Evolutionary conservation across 2,329 filamentous ascomycete genomes (phyloP).

Genomic region (Pseudogymnoascus sp.): DNA sequence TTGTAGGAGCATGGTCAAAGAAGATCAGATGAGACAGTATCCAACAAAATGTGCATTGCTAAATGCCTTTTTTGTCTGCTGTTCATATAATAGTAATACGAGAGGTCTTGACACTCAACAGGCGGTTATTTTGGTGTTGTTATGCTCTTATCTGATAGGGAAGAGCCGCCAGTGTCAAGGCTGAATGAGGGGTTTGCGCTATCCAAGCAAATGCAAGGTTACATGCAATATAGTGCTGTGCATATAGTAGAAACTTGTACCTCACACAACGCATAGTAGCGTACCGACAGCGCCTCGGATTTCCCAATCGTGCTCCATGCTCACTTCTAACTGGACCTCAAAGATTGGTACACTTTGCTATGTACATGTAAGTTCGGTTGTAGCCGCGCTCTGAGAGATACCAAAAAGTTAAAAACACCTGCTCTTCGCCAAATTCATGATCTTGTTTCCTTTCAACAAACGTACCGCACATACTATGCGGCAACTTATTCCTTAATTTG

Average conservation of each 20-base stretch:
- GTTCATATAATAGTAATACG: too few species aligned
- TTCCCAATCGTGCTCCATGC: conserved; percentile 4
- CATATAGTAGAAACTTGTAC: neutral
- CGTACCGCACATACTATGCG: neutral
- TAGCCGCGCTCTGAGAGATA: neutral
- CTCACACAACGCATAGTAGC: neutral
- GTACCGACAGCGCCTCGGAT: neutral
- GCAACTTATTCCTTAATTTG: neutral
- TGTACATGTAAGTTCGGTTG: neutral
- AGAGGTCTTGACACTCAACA: too few species aligned
- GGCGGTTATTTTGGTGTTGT: too few species aligned
- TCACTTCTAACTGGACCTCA: neutral
- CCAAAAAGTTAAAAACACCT: neutral
- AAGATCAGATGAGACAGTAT: conserved; percentile 23
- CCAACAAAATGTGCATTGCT: neutral
- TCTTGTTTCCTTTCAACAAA: neutral
- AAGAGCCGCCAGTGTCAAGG: too few species aligned
- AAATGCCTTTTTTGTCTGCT: neutral
- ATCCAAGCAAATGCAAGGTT: conserved; percentile 1
- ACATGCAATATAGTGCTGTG: neutral
- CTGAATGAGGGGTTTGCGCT: neutral
- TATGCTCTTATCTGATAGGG: too few species aligned
- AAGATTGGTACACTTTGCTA: neutral
- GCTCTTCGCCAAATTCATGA: neutral
- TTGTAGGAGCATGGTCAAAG: conserved; percentile 63